These are phyloP conservation scores for Cydonia oblonga DNA, from an alignment of 331 rosid genomes.

Conservation along the genomic window DNA sequence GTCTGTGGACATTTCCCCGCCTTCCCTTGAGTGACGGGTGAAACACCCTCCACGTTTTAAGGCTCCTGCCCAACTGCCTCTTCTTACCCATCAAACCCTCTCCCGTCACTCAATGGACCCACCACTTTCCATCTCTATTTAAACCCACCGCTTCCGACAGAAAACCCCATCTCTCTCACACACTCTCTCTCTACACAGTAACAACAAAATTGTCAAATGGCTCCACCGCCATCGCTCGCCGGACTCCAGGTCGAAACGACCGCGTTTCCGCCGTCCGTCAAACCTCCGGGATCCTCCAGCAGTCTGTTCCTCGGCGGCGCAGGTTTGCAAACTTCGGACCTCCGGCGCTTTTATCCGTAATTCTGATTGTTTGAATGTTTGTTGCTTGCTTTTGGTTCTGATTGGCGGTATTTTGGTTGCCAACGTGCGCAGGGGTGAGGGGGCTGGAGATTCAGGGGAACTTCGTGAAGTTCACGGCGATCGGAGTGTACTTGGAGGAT, in stretches of 20 bases:
- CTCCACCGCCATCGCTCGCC: background rate
- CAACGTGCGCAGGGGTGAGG: slow-evolving; percentile 35
- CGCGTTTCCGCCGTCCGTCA: slow-evolving; percentile 30
- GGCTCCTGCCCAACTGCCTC: background rate
- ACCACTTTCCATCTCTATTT: too few relatives aligned
- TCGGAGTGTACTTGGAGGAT: slow-evolving; percentile 59
- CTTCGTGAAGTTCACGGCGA: slow-evolving; percentile 57
- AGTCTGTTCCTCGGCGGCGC: slow-evolving; percentile 66
- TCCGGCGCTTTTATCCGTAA: too few relatives aligned
- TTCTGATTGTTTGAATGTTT: too few relatives aligned
- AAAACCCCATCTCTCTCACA: too few relatives aligned
- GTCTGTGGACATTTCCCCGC: too few relatives aligned
- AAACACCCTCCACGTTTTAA: too few relatives aligned
- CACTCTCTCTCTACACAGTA: too few relatives aligned
- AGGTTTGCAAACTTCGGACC: slow-evolving; percentile 22
- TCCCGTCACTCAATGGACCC: background rate
- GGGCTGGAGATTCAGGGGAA: slow-evolving; percentile 55
- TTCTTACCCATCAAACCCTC: background rate
- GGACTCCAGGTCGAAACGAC: slow-evolving; percentile 40
- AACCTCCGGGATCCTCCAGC: slow-evolving; percentile 36
- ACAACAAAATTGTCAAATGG: background rate
- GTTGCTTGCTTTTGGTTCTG: too few relatives aligned
- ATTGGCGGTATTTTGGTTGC: too few relatives aligned
- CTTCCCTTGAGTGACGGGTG: too few relatives aligned
- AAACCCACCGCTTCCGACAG: too few relatives aligned